Base-by-base conservation (phyloP, 805 yeast genomes). In the Wickerhamiella lipophila region DNA sequence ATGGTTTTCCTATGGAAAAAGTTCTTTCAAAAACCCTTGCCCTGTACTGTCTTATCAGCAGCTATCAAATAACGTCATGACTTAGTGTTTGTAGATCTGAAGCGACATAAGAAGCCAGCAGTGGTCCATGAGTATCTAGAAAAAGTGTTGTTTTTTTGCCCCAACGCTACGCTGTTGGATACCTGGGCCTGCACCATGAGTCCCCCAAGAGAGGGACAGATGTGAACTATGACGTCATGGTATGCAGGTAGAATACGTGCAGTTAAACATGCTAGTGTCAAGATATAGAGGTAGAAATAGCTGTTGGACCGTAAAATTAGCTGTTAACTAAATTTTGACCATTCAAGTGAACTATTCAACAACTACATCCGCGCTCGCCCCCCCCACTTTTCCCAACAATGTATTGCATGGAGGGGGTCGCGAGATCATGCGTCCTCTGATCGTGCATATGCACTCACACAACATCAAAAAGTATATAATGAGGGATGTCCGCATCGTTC, bases 361-460 rank as follows among this genome's bases (percentile, higher is more conserved):
- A 4, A 32, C 9, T 15, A 6, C 5, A n/a, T 15, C 41, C 25
- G 41, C 3, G 18, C 29, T 21, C 30, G 12, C n/a, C 30, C 43
- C 30, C 43, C 43, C 32, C 19, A 21, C 25, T 40, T 23, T 40
- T 40, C 43, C 43, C 43, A 40, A 40, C 43, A 40, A 19, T 3
- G 3, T 3, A 6, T 4, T 15, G 21, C 30, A 40, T 9, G 30
- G 43, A 22, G 30, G 43, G n/a, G 43, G 30, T 13, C 25, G 42
- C n/a, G 43, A 15, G 30, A 19, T 15, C 23, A 15, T 21, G 21
- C n/a, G 12, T 18, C 25, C 29, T 9, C n/a, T 9, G 30, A 40
- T 40, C 43, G 30, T 34, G 47, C 47, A 44, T 44, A 44, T 44
- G 47, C 47, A 44, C 16, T 23, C 39, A 13, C 25, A n/a, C 27